Base-by-base conservation (phyloP, 2,329 filamentous ascomycete genomes). In the Fusarium falciforme region DNA sequence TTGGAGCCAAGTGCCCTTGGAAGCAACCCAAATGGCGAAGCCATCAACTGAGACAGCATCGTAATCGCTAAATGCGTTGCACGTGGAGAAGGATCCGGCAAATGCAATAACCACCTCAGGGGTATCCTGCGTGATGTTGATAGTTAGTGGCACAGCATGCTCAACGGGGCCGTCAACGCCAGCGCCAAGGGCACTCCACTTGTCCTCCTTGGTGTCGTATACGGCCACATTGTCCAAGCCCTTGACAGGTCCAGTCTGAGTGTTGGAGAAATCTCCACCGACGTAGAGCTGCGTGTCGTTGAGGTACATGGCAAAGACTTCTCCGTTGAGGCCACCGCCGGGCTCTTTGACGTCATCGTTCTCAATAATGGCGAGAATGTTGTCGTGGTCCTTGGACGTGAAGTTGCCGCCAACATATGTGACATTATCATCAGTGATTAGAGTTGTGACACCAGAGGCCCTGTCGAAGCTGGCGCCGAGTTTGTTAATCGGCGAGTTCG, bases 11-110 rank as follows among this genome's bases (percentile, higher is more conserved):
- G 96, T 96, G 67, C 87, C 88, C 71, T 89, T 87, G 5, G 95
- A 97, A 4, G 94, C 94, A 9, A 98, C 92, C 96, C 96, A 99
- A 40, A 98, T 87, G 16, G 94, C 96, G 78, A 99, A 94, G 3
- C 95, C 95, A 60, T 90, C 83, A 1, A 91, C 93, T 10, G 88
- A 78, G 31, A 92, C 87, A 11, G 90, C 88, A 8, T 87, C 82
- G 74, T 92, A 92, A 72, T 86, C 86, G 38, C 85, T 90, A 76
- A 94, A 96, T 0, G 88, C 89, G 31, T 92, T 88, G 70, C 98
- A 90, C 63, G 91, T 86, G 17, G 89, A 88, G 81, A 99, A 99
- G 68, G 90, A 87, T 7, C 96, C 96, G 58, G 92, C 96, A 68
- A 99, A 86, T 2, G 93, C 91, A 71, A 98, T 88, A 25, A 93